A percentile compares a stretch with the other conserved stretches of the same genome.
phyloP scores from a whole-genome alignment of 129 eudicot species.

The Gnaphalium uliginosum region DNA sequence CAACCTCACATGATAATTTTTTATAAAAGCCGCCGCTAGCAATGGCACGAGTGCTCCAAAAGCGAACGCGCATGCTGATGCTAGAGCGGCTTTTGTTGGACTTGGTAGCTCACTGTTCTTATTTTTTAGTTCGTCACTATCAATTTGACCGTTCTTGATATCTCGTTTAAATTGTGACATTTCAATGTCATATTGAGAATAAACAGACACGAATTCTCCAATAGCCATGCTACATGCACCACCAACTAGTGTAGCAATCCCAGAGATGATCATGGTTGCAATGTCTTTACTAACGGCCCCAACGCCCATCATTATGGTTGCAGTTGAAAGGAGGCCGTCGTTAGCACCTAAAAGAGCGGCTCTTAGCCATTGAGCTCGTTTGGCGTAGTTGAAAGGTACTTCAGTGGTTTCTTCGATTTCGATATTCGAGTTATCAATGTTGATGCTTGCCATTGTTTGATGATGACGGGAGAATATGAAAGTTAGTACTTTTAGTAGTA shows the following conservation, averaged over 20 bases:
- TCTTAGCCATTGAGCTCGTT: constrained; percentile 61
- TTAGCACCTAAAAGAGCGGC: constrained; percentile 68
- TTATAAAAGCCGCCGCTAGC: constrained; percentile 51
- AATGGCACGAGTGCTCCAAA: constrained; percentile 65
- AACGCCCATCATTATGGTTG: constrained; percentile 64
- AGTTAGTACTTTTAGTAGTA: neutral
- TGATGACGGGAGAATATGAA: constrained; percentile 11
- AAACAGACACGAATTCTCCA: constrained; percentile 70
- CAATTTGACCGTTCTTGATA: neutral
- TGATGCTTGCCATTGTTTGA: constrained; percentile 22
- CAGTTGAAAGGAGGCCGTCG: constrained; percentile 71
- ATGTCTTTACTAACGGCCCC: constrained; percentile 57
- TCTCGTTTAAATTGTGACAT: constrained; percentile 61
- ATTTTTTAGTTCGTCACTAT: constrained; percentile 13
- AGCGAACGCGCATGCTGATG: constrained; percentile 57
- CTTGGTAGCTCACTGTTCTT: constrained; percentile 51
- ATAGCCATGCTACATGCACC: constrained; percentile 82
- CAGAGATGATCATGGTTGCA: constrained; percentile 61
- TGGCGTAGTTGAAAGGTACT: constrained; percentile 38
- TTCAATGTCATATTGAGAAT: constrained; percentile 71
- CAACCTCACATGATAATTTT: constrained; percentile 45
- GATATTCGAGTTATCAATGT: constrained; percentile 29
- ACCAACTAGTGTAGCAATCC: constrained; percentile 53
- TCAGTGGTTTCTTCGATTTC: constrained; percentile 35
- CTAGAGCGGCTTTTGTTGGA: constrained; percentile 60